Conservation (phyloP, 1,284 basidiomycete genomes). For the Fomitopsis betulina region DNA sequence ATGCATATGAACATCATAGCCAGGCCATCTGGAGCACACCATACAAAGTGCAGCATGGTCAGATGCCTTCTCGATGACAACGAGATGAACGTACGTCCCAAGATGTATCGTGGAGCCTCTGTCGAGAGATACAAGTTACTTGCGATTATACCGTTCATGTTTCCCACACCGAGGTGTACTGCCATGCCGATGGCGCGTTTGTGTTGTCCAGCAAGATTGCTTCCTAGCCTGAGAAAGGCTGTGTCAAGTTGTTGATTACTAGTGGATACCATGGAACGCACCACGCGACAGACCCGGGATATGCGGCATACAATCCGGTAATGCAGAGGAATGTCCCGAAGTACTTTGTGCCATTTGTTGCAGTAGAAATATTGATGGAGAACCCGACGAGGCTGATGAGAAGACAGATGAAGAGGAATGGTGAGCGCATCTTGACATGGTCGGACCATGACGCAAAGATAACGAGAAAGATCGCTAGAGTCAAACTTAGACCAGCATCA, state of each 20-base stretch:
- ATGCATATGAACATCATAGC: conserved; percentile 66
- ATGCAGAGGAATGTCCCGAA: conserved; percentile 66
- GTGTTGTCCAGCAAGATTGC: conserved; percentile 59
- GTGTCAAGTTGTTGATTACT: conserved; percentile 36
- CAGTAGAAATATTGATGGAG: conserved; percentile 57
- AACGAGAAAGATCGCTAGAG: conserved; percentile 46
- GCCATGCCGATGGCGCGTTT: conserved; percentile 35
- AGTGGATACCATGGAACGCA: conserved; percentile 22
- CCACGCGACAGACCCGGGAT: conserved; percentile 67
- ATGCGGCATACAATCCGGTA: conserved; percentile 52
- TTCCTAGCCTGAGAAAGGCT: conserved; percentile 42
- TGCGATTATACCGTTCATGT: conserved; percentile 54
- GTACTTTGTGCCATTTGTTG: conserved; percentile 50
- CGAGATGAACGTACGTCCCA: conserved; percentile 46
- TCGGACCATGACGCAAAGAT: conserved; percentile 58
- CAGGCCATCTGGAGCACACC: conserved; percentile 41
- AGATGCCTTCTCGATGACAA: too few relatives aligned
- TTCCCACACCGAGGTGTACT: conserved; percentile 20
- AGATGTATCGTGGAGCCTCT: conserved; percentile 54
- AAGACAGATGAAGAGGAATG: conserved; percentile 56
- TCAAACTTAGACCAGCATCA: background rate
- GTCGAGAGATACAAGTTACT: conserved; percentile 54
- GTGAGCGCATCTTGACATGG: conserved; percentile 47
- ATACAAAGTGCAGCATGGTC: background rate
- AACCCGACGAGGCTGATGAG: conserved; percentile 55